A percentile compares a stretch with the other conserved stretches of the same genome.
These are phyloP conservation scores for Zygosaccharomyces bailii DNA, from an alignment of 805 yeast species.

Conservation along the genomic window DNA sequence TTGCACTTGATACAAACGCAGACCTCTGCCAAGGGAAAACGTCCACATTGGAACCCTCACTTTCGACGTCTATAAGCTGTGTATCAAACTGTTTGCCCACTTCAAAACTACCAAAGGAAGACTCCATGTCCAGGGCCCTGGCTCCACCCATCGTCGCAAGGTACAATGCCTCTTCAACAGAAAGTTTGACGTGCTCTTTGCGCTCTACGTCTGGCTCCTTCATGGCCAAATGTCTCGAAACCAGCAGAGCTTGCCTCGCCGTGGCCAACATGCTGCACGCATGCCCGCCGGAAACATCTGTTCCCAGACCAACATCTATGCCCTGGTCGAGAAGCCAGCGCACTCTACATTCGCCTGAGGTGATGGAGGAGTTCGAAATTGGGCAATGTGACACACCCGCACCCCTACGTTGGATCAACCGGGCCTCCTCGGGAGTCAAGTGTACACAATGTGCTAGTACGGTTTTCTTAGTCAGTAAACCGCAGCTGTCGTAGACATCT, in stretches of 20 bases:
- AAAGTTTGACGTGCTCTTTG: constrained; percentile 44
- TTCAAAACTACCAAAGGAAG: constrained; percentile 63
- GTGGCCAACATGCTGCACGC: constrained; percentile 60
- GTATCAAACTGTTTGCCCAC: constrained; percentile 81
- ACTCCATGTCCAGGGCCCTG: constrained; percentile 55
- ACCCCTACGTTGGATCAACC: constrained; percentile 48
- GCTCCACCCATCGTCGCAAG: constrained; percentile 93
- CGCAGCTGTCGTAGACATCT: constrained; percentile 66
- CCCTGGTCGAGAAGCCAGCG: constrained; percentile 60
- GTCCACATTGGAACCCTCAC: constrained; percentile 61
- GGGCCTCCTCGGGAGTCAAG: constrained; percentile 59
- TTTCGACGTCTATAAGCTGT: constrained; percentile 65
- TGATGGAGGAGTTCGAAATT: constrained; percentile 78
- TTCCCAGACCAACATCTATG: constrained; percentile 76
- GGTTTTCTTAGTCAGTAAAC: constrained; percentile 60
- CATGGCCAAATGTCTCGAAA: constrained; percentile 69
- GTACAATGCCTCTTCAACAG: constrained; percentile 68
- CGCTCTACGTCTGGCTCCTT: constrained; percentile 40
- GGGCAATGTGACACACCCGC: constrained; percentile 93
- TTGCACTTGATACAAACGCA: constrained; percentile 13
- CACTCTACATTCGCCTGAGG: constrained; percentile 88
- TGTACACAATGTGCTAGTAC: constrained; percentile 90
- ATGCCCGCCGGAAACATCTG: constrained; percentile 77
- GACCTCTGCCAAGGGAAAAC: constrained; percentile 73
- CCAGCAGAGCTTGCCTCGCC: constrained; percentile 67